Evolutionary conservation across 2,329 filamentous ascomycete species (phyloP).

Genomic region (Magnaporthiopsis incrustans): DNA sequence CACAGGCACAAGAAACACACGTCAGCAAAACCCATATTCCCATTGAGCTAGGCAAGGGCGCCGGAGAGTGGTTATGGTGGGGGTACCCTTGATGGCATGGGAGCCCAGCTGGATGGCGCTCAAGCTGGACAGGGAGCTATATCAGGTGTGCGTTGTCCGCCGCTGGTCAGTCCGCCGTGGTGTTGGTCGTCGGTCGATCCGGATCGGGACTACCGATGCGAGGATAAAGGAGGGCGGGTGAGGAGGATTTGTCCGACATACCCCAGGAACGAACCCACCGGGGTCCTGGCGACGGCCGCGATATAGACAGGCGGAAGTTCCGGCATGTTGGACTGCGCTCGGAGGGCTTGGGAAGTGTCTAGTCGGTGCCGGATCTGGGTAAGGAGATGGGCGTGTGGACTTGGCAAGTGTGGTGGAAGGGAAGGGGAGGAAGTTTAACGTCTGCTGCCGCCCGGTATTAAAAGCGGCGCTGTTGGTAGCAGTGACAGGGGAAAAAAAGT

Average conservation of each 20-base stretch:
- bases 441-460: background rate
- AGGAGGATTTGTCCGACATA: constrained; percentile 32
- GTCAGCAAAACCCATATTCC: background rate
- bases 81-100: constrained; percentile 81
- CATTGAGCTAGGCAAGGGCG: background rate
- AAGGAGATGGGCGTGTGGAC: background rate
- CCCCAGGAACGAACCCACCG: constrained; percentile 91
- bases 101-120: constrained; percentile 81
- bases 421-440: background rate
- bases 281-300: constrained; percentile 83
- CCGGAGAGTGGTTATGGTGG: background rate
- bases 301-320: constrained; percentile 88
- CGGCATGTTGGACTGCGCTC: constrained; percentile 52
- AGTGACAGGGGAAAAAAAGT: background rate
- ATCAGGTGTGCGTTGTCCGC: constrained; percentile 2
- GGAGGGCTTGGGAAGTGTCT: background rate
- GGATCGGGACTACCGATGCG: background rate
- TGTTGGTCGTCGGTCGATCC: background rate
- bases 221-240: background rate
- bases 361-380: background rate
- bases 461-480: background rate
- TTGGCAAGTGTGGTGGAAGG: background rate
- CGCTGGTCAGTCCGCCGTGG: background rate
- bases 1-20: background rate
- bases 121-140: constrained; percentile 78